Percentiles rank a stretch among this genome's conserved stretches.
These are phyloP conservation scores for Coemansia sp. DNA, from an alignment of 192 early-diverging fungal species.

Conservation along the genomic window DNA sequence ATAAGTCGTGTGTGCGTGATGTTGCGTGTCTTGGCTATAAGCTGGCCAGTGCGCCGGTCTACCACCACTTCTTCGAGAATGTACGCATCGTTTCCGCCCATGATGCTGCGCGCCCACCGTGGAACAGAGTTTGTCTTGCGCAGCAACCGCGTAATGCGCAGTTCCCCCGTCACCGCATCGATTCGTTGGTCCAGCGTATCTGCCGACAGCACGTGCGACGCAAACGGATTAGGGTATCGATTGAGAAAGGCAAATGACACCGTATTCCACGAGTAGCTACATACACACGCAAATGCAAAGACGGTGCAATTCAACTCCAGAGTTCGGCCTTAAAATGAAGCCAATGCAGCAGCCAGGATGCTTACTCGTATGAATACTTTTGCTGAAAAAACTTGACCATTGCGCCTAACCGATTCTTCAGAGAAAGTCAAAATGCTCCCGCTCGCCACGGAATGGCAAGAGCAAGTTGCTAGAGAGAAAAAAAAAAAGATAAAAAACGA, in stretches of 20 bases:
- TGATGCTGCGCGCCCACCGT: conserved; percentile 78
- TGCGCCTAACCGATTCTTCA: not conserved
- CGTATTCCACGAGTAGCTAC: conserved; percentile 69
- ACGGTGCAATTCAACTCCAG: not conserved
- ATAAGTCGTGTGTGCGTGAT: conserved; percentile 90
- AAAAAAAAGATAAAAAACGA: not conserved
- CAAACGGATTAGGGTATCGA: conserved; percentile 98
- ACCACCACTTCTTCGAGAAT: conserved; percentile 89
- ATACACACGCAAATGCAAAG: not conserved
- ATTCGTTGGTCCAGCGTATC: conserved; percentile 91
- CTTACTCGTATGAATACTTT: conserved; percentile 70
- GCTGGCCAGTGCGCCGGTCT: conserved; percentile 68
- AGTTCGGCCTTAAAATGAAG: no score
- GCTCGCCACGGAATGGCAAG: no score
- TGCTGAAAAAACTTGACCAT: conserved; percentile 87
- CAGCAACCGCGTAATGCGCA: conserved; percentile 85
- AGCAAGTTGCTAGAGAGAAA: no score
- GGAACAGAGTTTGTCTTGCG: conserved; percentile 86
- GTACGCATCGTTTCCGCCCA: conserved; percentile 80
- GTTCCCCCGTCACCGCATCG: conserved; percentile 70
- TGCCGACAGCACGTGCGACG: conserved; percentile 85
- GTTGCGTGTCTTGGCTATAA: conserved; percentile 84
- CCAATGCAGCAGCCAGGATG: conserved; percentile 6
- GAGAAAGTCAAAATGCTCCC: not conserved
- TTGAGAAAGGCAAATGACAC: conserved; percentile 89